Percentiles rank a stretch among this genome's conserved stretches.
These are phyloP conservation scores for Chenopodium formosanum DNA, from an alignment of 148 eudicot species.

Conservation along the genomic window DNA sequence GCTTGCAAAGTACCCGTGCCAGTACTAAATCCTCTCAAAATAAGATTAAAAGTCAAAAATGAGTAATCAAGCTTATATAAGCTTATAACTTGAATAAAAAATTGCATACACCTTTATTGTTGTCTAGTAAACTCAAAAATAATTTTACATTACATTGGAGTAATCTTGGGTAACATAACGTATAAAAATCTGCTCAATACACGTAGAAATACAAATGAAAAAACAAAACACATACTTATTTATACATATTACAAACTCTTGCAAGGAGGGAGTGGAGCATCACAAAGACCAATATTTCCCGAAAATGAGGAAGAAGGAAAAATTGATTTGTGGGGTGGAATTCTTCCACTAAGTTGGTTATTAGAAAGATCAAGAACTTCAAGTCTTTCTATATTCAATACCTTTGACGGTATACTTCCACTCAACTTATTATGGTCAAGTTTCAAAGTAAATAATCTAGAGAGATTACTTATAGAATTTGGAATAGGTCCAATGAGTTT, in stretches of 20 bases:
- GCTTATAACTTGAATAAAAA: no score
- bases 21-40: no score
- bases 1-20: no score
- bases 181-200: no score
- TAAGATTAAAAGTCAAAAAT: no score
- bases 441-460: conserved; percentile 6
- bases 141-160: no score
- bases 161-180: no score
- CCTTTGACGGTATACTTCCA: conserved; percentile 50
- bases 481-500: background rate
- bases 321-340: conserved; percentile 44
- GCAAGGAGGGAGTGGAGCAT: background rate
- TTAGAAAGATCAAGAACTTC: conserved; percentile 52
- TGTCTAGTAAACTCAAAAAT: no score
- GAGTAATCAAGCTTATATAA: no score
- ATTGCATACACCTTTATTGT: no score
- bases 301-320: conserved; percentile 46
- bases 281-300: conserved; percentile 30
- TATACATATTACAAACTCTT: background rate
- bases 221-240: no score
- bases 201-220: no score
- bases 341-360: conserved; percentile 10
- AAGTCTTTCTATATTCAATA: conserved; percentile 41
- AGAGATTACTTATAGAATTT: background rate
- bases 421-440: conserved; percentile 35